phyloP scores from a whole-genome alignment of 306 rosid species.

The Cajanus cajan region DNA sequence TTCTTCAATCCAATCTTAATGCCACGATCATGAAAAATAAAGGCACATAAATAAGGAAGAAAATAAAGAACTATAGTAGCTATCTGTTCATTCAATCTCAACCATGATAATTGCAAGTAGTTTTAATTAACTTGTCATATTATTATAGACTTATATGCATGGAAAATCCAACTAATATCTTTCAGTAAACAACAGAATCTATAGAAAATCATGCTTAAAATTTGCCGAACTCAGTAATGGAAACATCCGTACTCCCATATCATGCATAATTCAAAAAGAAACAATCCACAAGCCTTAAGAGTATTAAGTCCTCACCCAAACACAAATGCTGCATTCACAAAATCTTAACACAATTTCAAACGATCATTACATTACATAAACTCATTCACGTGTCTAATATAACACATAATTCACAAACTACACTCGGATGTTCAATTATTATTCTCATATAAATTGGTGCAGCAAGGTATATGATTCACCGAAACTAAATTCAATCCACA shows the following conservation, averaged over 20 bases:
- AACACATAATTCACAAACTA: not conserved
- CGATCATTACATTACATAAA: not conserved
- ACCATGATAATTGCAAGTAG: not conserved
- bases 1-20: not conserved
- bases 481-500: conserved; percentile 28
- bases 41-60: not conserved
- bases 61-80: not conserved
- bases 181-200: not conserved
- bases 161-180: not conserved
- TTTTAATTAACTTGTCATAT: not conserved
- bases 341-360: not conserved
- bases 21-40: not conserved
- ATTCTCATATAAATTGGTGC: not conserved
- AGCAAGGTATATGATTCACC: not conserved
- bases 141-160: not conserved
- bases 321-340: conserved; percentile 10
- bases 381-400: not conserved
- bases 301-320: conserved; percentile 1
- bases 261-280: conserved; percentile 10
- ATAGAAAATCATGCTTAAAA: not conserved
- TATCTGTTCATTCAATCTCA: conserved; percentile 14
- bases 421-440: not conserved
- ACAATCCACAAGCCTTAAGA: conserved; percentile 14
- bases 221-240: not conserved
- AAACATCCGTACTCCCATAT: conserved; percentile 2